Evolutionary conservation across 108 stramenopile genomes (phyloP).

Genomic region (Bacterosira constricta): DNA sequence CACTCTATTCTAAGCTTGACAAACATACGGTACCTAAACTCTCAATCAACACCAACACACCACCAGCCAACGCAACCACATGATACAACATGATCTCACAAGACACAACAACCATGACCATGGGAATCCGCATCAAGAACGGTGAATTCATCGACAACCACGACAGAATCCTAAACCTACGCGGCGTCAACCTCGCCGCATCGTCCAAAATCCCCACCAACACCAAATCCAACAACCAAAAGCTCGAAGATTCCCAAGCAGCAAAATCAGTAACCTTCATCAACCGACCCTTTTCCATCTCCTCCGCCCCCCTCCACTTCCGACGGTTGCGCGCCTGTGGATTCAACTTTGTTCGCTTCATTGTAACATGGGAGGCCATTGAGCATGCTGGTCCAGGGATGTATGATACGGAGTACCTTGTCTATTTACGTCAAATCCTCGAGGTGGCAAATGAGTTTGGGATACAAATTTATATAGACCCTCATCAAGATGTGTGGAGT

Average conservation of each 20-base stretch:
- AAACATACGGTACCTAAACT: no score
- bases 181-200: slow-evolving; percentile 47
- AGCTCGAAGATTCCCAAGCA: no score
- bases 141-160: slow-evolving; percentile 40
- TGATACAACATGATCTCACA: no score
- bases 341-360: slow-evolving; percentile 24
- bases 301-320: slow-evolving; percentile 41
- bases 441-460: slow-evolving; percentile 20
- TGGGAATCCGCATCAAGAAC: slow-evolving; percentile 13
- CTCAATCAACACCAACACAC: no score
- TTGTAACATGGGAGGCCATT: slow-evolving; percentile 55
- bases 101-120: background rate
- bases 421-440: slow-evolving; percentile 21
- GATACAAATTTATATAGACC: slow-evolving; percentile 44
- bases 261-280: slow-evolving; percentile 26
- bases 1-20: no score
- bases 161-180: slow-evolving; percentile 29
- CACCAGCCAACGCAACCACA: no score
- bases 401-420: slow-evolving; percentile 44
- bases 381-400: slow-evolving; percentile 48
- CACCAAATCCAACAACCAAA: background rate
- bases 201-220: slow-evolving; percentile 42
- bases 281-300: slow-evolving; percentile 47
- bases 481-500: slow-evolving; percentile 58
- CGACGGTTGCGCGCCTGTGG: slow-evolving; percentile 36